Evolutionary conservation across 2,329 filamentous ascomycete species (phyloP).

Genomic region (Incumbomyces delicatus): DNA sequence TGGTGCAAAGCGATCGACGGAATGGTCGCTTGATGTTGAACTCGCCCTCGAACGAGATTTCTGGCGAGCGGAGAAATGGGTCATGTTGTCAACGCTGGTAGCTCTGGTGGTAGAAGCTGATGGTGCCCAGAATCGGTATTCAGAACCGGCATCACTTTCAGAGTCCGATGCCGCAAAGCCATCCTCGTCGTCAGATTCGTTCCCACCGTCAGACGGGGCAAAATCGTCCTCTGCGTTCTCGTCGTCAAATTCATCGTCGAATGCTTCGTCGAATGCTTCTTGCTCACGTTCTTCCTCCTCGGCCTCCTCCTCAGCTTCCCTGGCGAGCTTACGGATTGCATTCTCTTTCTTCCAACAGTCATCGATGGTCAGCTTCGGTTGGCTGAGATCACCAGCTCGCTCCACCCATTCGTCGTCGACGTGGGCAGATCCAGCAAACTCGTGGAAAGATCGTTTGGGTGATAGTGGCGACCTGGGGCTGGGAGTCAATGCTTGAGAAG

Average conservation of each 20-base stretch:
- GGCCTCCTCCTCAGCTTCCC: conserved; percentile 86
- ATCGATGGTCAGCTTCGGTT: conserved; percentile 69
- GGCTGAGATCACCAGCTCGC: conserved; percentile 50
- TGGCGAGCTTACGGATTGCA: conserved; percentile 70
- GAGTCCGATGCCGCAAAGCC: conserved; percentile 63
- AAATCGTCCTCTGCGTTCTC: conserved; percentile 60
- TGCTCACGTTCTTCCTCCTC: conserved; percentile 60
- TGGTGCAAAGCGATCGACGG: not conserved
- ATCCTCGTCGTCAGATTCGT: conserved; percentile 70
- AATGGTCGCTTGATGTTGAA: conserved; percentile 37
- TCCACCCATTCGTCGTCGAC: conserved; percentile 89
- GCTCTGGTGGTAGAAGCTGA: conserved; percentile 34
- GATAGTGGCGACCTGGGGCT: conserved; percentile 9
- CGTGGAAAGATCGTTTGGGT: conserved; percentile 54
- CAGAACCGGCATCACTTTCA: conserved; percentile 54
- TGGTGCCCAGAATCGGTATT: conserved; percentile 56
- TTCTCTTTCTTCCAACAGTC: conserved; percentile 89
- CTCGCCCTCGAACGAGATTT: conserved; percentile 36
- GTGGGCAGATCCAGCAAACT: conserved; percentile 75
- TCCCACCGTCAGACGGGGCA: conserved; percentile 52
- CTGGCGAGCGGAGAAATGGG: conserved; percentile 36
- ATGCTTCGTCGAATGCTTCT: conserved; percentile 40
- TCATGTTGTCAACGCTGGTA: conserved; percentile 44
- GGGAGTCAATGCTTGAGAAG: conserved; percentile 9
- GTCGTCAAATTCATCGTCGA: conserved; percentile 34